Base-by-base conservation (phyloP, 2,329 filamentous ascomycete genomes). In the Beauveria rudraprayagi region DNA sequence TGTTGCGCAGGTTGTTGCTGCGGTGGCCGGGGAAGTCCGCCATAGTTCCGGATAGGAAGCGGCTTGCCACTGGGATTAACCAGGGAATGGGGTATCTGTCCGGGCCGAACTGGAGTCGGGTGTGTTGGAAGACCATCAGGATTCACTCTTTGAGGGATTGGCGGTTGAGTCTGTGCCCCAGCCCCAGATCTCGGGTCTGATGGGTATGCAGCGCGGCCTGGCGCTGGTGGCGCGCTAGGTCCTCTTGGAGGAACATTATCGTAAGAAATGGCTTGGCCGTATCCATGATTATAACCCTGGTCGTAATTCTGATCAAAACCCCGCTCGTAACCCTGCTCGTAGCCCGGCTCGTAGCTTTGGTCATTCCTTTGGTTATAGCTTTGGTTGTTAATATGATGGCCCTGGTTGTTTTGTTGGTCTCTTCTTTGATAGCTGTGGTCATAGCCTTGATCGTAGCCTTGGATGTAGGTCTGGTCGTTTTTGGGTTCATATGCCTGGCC, bases 41-140 rank as follows among this genome's bases (percentile, higher is more conserved):
- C 76, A 61, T 85, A 85, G 64, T 83, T 83, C 26, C 83, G 78
- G 14, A 84, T 73, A 0, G 86, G 85, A 4, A 81, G 75, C 1
- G 86, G 85, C 66, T 83, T 84, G 59, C 80, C 79, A 53, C 77
- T 79, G 63, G 83, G 72, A 58, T 78, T 83, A 40, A 83, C 79
- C 64, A 83, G 70, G 1, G 84, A 84, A 67, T 83, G 81, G 3
- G 80, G 76, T 75, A 86, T 84, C 57, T 84, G 75, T 7, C 86
- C 87, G 6, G 85, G 80, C 14, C 86, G 82, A 40, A 88, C 77
- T 1, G 86, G 86, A 4, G 81, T 75, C 3, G 86, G 85, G 65
- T 88, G 86, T 28, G 81, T 80, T 24, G 83, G 82, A 3, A 85
- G 69, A n/a, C 68, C 68, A 65, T 84, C 81, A 0, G 74, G 69